phyloP scores from a whole-genome alignment of 1,284 basidiomycete genomes.

The Papiliotrema terrestris region DNA sequence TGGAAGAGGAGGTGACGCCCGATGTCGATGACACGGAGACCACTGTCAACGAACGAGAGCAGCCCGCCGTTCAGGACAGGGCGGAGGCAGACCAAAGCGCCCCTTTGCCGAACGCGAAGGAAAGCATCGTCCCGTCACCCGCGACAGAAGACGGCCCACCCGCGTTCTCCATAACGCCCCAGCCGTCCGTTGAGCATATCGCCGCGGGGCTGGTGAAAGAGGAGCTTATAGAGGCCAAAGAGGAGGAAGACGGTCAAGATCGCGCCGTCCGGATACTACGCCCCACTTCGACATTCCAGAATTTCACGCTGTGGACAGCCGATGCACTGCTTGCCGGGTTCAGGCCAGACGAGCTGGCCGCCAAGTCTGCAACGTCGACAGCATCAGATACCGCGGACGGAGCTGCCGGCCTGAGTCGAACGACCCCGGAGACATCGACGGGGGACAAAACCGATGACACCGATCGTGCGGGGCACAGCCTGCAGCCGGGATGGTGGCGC shows the following conservation, averaged over 20 bases:
- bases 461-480: no score
- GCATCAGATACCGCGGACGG: background rate
- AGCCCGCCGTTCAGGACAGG: background rate
- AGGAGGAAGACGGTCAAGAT: no score
- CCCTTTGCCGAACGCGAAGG: background rate
- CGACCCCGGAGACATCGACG: background rate
- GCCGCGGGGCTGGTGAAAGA: background rate
- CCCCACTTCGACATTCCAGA: conserved; percentile 27
- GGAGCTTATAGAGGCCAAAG: no score
- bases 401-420: background rate
- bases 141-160: conserved; percentile 35
- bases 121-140: conserved; percentile 31
- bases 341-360: conserved; percentile 14
- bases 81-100: background rate
- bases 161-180: conserved; percentile 14
- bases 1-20: background rate
- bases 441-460: no score
- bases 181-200: background rate
- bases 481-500: conserved; percentile 34
- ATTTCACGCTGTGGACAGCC: conserved; percentile 40
- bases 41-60: background rate
- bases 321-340: conserved; percentile 39
- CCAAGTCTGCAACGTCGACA: background rate
- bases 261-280: conserved; percentile 17
- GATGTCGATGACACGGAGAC: background rate